These are phyloP conservation scores for Pharus latifolius DNA, from an alignment of 176 grass and related monocot genomes.

Conservation along the genomic window DNA sequence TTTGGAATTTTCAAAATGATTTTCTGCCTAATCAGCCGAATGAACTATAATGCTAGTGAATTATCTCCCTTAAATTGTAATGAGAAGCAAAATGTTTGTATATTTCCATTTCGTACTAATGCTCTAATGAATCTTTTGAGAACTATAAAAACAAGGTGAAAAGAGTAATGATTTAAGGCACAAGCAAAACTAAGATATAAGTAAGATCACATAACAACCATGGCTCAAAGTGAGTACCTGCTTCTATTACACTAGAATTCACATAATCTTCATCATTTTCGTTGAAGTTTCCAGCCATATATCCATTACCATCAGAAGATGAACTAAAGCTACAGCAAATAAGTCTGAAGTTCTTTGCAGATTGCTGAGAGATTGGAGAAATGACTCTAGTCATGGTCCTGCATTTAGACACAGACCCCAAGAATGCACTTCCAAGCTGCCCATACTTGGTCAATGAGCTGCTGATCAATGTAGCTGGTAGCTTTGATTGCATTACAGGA, in stretches of 20 bases:
- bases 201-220: not conserved
- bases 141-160: not conserved
- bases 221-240: constrained; percentile 35
- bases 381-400: constrained; percentile 29
- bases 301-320: constrained; percentile 70
- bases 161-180: not conserved
- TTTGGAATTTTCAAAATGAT: too few species aligned
- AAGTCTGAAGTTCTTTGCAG: constrained; percentile 14
- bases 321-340: constrained; percentile 65
- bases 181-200: not conserved
- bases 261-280: constrained; percentile 88
- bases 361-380: constrained; percentile 19
- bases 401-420: constrained; percentile 38
- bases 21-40: too few species aligned
- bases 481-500: constrained; percentile 37
- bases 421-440: constrained; percentile 34
- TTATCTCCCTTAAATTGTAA: too few species aligned
- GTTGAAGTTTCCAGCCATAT: constrained; percentile 71
- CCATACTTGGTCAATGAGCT: constrained; percentile 36
- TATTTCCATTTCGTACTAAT: not conserved
- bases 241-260: constrained; percentile 76
- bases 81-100: not conserved
- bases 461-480: constrained; percentile 24
- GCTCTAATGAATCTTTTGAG: not conserved
- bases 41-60: too few species aligned